Percentiles rank a stretch among this genome's conserved stretches.
These are phyloP conservation scores for Colletotrichum tropicale DNA, from an alignment of 2,329 filamentous ascomycete species.

Conservation along the genomic window DNA sequence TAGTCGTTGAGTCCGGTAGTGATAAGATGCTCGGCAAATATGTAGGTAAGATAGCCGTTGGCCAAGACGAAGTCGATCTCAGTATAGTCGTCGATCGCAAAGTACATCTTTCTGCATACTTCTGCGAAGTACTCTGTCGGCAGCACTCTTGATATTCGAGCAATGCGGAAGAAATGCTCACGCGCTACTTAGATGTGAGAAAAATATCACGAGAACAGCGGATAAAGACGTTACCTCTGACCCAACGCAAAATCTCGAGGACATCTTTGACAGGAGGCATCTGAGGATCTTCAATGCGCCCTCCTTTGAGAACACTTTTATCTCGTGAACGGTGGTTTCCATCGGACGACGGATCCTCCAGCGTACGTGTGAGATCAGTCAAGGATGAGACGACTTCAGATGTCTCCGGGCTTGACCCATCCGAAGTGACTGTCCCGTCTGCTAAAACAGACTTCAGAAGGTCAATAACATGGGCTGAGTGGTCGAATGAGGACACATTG, in stretches of 20 bases:
- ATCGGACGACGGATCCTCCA: background rate
- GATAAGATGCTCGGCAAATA: conserved; percentile 35
- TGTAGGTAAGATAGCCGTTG: conserved; percentile 37
- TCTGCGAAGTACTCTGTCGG: conserved; percentile 33
- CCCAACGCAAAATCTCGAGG: background rate
- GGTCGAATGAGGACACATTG: conserved; percentile 27
- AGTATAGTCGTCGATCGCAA: conserved; percentile 34
- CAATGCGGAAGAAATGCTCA: conserved; percentile 26
- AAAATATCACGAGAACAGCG: background rate
- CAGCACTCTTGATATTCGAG: conserved; percentile 35
- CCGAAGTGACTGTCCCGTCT: background rate
- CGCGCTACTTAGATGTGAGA: conserved; percentile 13
- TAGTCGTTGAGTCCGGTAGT: conserved; percentile 25
- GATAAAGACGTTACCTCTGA: background rate
- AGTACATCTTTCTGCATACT: conserved; percentile 38
- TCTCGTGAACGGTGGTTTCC: too few relatives aligned
- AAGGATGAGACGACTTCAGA: background rate
- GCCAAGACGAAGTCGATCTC: conserved; percentile 37
- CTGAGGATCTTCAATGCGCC: too few relatives aligned
- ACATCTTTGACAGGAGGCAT: background rate
- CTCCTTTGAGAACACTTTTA: background rate
- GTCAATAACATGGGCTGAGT: conserved; percentile 34
- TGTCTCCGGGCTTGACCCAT: background rate
- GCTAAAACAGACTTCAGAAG: conserved; percentile 29
- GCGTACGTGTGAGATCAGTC: background rate